phyloP scores from a whole-genome alignment of 2,329 filamentous ascomycete species.

The Arthrobotrys sphaeroides region DNA sequence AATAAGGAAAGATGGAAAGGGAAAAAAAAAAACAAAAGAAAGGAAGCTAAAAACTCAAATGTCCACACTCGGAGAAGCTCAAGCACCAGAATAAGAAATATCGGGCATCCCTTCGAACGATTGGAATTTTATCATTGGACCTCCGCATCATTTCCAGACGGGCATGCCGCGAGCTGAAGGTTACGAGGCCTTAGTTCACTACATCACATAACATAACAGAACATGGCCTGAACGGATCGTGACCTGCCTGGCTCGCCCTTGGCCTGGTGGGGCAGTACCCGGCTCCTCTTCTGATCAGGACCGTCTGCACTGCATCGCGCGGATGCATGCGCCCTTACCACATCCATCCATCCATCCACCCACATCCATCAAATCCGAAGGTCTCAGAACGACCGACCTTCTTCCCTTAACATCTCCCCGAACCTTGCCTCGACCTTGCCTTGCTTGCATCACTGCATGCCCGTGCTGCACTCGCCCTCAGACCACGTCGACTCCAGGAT shows the following conservation, averaged over 20 bases:
- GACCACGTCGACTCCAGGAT: constrained; percentile 53
- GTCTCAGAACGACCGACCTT: no score
- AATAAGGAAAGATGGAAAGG: no score
- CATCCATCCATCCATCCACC: not conserved
- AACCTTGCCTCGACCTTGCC: constrained; percentile 40
- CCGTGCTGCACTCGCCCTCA: no score
- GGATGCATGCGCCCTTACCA: constrained; percentile 39
- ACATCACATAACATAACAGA: no score
- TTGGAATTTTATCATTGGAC: constrained; percentile 49
- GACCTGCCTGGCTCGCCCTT: not conserved
- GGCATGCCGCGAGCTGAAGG: constrained; percentile 49
- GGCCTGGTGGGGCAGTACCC: constrained; percentile 47
- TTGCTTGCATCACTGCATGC: constrained; percentile 4
- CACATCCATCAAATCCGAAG: not conserved
- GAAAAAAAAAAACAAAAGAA: not conserved
- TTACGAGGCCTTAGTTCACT: constrained; percentile 52
- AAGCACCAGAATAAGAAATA: constrained; percentile 41
- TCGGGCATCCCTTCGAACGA: constrained; percentile 17
- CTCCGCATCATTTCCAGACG: constrained; percentile 41
- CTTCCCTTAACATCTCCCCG: constrained; percentile 29
- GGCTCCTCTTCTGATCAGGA: no score
- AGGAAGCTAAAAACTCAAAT: not conserved
- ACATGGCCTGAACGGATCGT: constrained; percentile 42
- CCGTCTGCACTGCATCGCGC: constrained; percentile 22
- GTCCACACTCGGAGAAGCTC: constrained; percentile 8